Conservation (phyloP, 139 green algal species). For the Dunaliella primolecta region DNA sequence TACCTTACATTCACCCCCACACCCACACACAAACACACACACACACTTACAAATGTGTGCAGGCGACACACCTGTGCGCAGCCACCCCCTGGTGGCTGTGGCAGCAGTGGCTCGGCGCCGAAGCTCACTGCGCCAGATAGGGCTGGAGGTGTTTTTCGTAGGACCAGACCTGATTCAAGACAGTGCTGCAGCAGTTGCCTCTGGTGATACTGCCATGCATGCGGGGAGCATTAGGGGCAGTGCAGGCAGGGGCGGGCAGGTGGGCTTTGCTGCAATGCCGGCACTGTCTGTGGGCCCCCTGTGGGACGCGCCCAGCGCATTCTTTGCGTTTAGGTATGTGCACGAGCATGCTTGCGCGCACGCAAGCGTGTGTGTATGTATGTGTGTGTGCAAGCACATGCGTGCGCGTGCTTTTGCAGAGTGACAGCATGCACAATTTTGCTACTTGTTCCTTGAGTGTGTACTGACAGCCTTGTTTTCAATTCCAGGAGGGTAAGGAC, state of each 20-base stretch:
- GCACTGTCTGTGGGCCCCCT: constrained; percentile 8
- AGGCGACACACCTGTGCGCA: constrained; percentile 58
- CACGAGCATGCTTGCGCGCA: not conserved
- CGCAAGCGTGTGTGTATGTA: not conserved
- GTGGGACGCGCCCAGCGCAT: constrained; percentile 72
- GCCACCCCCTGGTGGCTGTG: constrained; percentile 65
- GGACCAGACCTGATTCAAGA: not conserved
- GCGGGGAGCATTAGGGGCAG: too few relatives aligned
- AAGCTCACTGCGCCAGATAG: constrained; percentile 56
- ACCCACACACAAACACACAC: not conserved
- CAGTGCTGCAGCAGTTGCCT: not conserved
- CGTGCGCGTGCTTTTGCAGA: not conserved
- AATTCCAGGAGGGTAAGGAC: too few relatives aligned
- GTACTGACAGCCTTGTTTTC: too few relatives aligned
- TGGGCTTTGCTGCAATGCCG: not conserved
- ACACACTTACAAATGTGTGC: not conserved
- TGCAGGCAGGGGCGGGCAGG: not conserved
- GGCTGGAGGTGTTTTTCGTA: constrained; percentile 78
- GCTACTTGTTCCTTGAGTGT: not conserved
- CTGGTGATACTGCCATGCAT: too few relatives aligned
- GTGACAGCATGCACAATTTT: not conserved
- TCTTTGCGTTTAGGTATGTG: constrained; percentile 69
- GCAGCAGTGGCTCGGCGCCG: constrained; percentile 71
- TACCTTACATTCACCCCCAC: not conserved
- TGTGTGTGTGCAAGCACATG: not conserved